These are phyloP conservation scores for Inga laurina DNA, from an alignment of 306 rosid genomes.

Conservation along the genomic window DNA sequence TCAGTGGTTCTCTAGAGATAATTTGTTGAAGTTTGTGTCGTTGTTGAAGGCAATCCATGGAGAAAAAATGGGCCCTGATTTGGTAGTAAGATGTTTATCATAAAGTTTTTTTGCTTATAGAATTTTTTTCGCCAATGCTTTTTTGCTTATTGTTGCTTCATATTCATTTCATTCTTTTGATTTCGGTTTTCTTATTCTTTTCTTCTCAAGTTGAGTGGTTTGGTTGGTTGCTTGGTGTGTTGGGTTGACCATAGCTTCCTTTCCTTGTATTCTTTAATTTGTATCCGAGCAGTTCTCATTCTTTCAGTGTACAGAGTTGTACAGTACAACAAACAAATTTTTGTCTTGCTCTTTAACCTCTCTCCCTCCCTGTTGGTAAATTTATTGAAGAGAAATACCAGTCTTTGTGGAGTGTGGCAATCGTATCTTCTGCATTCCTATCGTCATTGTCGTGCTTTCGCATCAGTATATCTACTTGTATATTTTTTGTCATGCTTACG, in stretches of 20 bases:
- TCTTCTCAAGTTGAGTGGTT: neutral
- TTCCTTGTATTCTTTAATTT: constrained; percentile 55
- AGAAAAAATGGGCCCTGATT: constrained; percentile 44
- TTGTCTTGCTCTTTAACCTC: constrained; percentile 3
- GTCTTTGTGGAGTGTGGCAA: neutral
- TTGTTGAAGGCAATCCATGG: constrained; percentile 78
- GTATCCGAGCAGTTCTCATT: constrained; percentile 30
- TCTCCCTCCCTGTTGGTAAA: neutral
- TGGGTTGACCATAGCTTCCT: constrained; percentile 36
- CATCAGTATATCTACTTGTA: neutral
- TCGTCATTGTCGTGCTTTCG: neutral
- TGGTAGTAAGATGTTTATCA: constrained; percentile 57
- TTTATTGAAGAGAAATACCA: neutral
- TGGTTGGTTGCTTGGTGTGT: constrained; percentile 38
- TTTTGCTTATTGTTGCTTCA: constrained; percentile 21
- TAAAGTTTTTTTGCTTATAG: constrained; percentile 36
- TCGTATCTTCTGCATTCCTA: no score
- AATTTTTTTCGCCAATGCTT: no score
- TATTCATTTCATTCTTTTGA: constrained; percentile 74
- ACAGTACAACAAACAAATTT: constrained; percentile 28
- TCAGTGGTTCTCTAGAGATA: constrained; percentile 67
- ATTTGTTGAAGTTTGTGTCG: constrained; percentile 66
- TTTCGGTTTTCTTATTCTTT: constrained; percentile 32
- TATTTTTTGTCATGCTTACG: neutral
- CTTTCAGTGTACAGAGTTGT: constrained; percentile 60